Percentiles rank a stretch among this genome's conserved stretches.
Conservation (phyloP, 495 filamentous ascomycete species). For the Tuber aestivum region DNA sequence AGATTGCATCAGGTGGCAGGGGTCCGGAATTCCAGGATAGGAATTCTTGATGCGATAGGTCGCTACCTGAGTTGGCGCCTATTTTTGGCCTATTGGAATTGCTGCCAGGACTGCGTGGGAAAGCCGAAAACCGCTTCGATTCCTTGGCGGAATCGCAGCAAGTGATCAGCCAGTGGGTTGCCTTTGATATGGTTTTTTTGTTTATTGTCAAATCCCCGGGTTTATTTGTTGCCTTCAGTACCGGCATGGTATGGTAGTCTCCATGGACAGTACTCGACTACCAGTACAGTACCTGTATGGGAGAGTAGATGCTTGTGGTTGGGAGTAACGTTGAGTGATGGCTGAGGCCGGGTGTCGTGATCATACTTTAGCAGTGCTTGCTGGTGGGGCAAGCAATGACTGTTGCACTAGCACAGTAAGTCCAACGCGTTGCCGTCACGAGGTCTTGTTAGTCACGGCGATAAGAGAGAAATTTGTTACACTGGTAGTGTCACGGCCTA, state of each 20-base stretch:
- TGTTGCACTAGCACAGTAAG: too few relatives aligned
- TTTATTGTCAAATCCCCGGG: too few relatives aligned
- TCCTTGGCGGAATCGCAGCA: background rate
- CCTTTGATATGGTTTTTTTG: too few relatives aligned
- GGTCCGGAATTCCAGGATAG: background rate
- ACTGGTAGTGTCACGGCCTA: background rate
- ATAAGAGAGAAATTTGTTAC: background rate
- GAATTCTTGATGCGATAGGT: background rate
- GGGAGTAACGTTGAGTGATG: background rate
- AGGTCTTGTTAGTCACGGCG: background rate
- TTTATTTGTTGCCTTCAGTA: background rate
- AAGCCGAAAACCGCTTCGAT: background rate
- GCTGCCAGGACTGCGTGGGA: background rate
- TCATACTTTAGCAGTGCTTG: background rate
- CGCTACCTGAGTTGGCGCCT: background rate
- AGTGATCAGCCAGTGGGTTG: background rate
- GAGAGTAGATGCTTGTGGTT: background rate
- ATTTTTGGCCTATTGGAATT: background rate
- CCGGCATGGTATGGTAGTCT: background rate
- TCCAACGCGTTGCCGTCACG: background rate
- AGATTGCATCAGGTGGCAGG: background rate
- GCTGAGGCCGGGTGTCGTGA: background rate
- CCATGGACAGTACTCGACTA: background rate
- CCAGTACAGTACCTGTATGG: too few relatives aligned
- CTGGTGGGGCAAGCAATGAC: background rate